Conservation (phyloP, 371 early-diverging fungal species). For the Apophysomyces sp. region DNA sequence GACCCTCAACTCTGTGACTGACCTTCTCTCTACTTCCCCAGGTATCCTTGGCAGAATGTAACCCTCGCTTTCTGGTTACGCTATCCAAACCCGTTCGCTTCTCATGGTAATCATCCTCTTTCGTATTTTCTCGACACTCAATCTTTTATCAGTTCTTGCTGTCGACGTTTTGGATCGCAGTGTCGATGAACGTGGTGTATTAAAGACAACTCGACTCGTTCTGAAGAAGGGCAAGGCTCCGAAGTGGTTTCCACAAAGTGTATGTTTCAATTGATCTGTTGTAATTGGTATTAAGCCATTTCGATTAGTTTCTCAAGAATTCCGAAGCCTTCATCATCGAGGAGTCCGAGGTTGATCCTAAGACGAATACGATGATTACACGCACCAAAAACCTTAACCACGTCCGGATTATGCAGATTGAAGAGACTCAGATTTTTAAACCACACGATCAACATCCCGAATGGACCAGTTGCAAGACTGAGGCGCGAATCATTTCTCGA, state of each 20-base stretch:
- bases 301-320: slow-evolving; percentile 63
- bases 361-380: slow-evolving; percentile 74
- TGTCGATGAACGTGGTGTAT: slow-evolving; percentile 79
- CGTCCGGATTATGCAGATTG: slow-evolving; percentile 88
- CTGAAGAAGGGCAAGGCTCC: slow-evolving; percentile 87
- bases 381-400: slow-evolving; percentile 90
- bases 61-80: slow-evolving; percentile 89
- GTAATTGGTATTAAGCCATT: too few species aligned
- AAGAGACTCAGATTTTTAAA: slow-evolving; percentile 83
- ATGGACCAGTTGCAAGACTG: slow-evolving; percentile 78
- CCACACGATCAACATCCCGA: slow-evolving; percentile 53
- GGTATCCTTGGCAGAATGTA: slow-evolving; percentile 82
- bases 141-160: slow-evolving; percentile 80
- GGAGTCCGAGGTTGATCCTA: slow-evolving; percentile 83
- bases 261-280: slow-evolving; percentile 13
- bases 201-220: slow-evolving; percentile 87
- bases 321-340: slow-evolving; percentile 84
- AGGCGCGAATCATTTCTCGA: slow-evolving; percentile 85
- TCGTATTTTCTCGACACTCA: too few species aligned
- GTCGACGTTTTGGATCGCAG: slow-evolving; percentile 88
- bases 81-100: slow-evolving; percentile 97
- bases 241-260: slow-evolving; percentile 77
- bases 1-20: background rate
- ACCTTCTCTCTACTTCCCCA: too few species aligned
- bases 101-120: slow-evolving; percentile 81